These are phyloP conservation scores for Hypericum androsaemum DNA, from an alignment of 345 rosid species.

Conservation along the genomic window DNA sequence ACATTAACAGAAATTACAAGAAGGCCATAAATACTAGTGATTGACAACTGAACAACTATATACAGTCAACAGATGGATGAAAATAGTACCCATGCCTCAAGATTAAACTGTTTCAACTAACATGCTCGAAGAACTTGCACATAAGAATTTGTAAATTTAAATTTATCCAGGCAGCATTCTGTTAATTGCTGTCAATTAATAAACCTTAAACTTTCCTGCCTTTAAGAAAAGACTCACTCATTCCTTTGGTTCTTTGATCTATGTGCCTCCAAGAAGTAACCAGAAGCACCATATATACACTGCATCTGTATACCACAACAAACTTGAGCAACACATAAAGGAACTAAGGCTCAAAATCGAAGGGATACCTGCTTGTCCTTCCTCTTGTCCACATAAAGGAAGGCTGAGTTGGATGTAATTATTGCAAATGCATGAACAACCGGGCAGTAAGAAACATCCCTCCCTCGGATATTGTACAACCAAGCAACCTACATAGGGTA, in stretches of 20 bases:
- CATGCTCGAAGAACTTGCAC: too few relatives aligned
- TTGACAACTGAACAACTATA: too few relatives aligned
- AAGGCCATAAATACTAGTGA: too few relatives aligned
- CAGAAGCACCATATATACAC: constrained; percentile 81
- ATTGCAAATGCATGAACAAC: constrained; percentile 95
- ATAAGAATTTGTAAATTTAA: too few relatives aligned
- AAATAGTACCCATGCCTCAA: too few relatives aligned
- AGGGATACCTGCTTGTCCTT: constrained; percentile 84
- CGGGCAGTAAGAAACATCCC: constrained; percentile 77
- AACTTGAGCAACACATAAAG: constrained; percentile 10
- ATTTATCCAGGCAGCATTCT: too few relatives aligned
- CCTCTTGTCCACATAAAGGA: constrained; percentile 67
- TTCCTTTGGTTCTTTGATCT: constrained; percentile 30
- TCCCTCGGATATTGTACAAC: constrained; percentile 89
- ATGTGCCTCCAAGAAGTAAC: constrained; percentile 70
- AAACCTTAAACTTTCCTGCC: not conserved
- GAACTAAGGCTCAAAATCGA: too few relatives aligned
- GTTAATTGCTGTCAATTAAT: too few relatives aligned
- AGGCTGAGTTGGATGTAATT: constrained; percentile 54
- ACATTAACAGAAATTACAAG: too few relatives aligned
- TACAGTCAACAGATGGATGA: too few relatives aligned
- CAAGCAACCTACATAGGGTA: constrained; percentile 78
- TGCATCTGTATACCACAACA: constrained; percentile 59
- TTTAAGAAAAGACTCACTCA: constrained; percentile 25
- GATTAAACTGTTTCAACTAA: not conserved